Evolutionary conservation across 2,329 filamentous ascomycete genomes (phyloP).

Genomic region (Monilinia aucupariae): DNA sequence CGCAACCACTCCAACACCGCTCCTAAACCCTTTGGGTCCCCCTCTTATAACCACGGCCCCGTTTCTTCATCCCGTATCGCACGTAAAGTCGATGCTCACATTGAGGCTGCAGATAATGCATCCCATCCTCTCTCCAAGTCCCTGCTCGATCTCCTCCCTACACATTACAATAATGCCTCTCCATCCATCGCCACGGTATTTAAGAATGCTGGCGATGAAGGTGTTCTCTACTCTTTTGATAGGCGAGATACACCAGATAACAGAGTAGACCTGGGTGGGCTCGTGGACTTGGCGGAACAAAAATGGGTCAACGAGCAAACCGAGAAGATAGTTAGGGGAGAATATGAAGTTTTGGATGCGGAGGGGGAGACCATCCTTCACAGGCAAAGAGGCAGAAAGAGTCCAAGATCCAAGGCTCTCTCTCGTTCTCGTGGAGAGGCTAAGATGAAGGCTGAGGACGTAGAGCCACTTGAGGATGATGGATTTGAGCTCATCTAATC

Average conservation of each 20-base stretch:
- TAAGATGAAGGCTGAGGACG: conserved; percentile 9
- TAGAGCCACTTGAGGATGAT: conserved; percentile 31
- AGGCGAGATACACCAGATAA: conserved; percentile 27
- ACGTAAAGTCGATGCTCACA: conserved; percentile 25
- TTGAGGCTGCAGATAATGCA: conserved; percentile 26
- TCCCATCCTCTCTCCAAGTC: conserved; percentile 28
- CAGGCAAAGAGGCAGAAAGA: conserved; percentile 29
- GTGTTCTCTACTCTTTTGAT: conserved; percentile 33
- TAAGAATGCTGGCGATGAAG: conserved; percentile 20
- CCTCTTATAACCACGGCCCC: conserved; percentile 20
- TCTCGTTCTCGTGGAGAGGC: not conserved
- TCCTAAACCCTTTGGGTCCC: conserved; percentile 24
- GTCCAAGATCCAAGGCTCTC: conserved; percentile 29
- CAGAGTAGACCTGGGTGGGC: conserved; percentile 29
- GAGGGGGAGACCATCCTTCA: conserved; percentile 31
- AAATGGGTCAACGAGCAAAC: conserved; percentile 33
- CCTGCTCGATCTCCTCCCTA: conserved; percentile 32
- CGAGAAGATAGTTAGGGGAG: conserved; percentile 33
- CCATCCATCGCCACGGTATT: conserved; percentile 25
- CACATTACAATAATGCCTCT: conserved; percentile 28
- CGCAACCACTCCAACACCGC: conserved; percentile 21
- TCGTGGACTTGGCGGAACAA: conserved; percentile 34
- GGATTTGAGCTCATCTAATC: conserved; percentile 34
- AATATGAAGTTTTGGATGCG: conserved; percentile 36
- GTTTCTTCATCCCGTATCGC: conserved; percentile 19